Conservation (phyloP, 192 early-diverging fungal species). For the Coemansia sp. region DNA sequence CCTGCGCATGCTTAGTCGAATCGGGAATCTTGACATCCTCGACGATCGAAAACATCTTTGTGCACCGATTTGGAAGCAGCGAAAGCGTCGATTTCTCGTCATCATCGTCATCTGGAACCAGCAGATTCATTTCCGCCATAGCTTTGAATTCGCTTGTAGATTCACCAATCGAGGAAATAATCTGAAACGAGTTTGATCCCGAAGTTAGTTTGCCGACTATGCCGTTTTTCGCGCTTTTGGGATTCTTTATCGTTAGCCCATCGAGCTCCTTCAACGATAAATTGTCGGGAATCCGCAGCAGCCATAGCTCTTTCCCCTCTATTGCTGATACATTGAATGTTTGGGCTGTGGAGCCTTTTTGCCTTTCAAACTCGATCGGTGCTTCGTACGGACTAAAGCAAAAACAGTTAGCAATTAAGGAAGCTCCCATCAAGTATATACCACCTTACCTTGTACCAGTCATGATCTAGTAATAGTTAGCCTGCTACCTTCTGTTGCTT, state of each 20-base stretch:
- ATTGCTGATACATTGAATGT: conserved; percentile 15
- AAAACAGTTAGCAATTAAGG: not conserved
- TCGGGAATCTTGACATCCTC: conserved; percentile 40
- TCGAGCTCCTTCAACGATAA: conserved; percentile 32
- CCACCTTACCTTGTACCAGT: too few relatives aligned
- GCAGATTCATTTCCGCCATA: conserved; percentile 46
- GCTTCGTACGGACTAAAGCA: conserved; percentile 20
- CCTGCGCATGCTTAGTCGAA: conserved; percentile 14
- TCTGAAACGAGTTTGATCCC: conserved; percentile 16
- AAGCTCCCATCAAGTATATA: not conserved
- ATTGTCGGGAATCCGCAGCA: conserved; percentile 47
- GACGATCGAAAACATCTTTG: conserved; percentile 28
- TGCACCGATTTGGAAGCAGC: conserved; percentile 25
- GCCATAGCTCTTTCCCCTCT: conserved; percentile 45
- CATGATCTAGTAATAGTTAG: too few relatives aligned
- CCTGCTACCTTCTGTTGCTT: too few relatives aligned
- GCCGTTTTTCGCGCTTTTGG: conserved; percentile 23
- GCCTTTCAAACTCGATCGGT: conserved; percentile 29
- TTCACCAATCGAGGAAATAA: conserved; percentile 15
- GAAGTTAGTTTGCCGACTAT: conserved; percentile 17
- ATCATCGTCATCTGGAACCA: conserved; percentile 41
- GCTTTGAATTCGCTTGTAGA: conserved; percentile 28
- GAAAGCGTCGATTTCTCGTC: conserved; percentile 15
- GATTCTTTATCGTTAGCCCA: conserved; percentile 40
- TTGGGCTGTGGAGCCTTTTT: conserved; percentile 10